phyloP scores from a whole-genome alignment of 352 stramenopile species.

The Phytophthora gonapodyides region DNA sequence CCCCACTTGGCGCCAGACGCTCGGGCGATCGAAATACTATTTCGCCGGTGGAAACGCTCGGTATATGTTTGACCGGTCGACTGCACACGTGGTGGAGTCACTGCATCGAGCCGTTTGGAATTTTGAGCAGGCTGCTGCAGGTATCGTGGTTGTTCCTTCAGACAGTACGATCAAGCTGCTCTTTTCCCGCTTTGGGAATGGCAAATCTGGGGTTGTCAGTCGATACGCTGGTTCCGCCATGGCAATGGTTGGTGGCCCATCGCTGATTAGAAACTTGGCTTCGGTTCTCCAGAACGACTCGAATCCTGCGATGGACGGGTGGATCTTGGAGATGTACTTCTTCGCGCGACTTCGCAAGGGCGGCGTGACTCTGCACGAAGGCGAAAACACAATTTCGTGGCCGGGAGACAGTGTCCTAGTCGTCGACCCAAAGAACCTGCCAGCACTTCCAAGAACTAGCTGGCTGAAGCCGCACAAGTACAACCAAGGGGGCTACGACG shows the following conservation, averaged over 20 bases:
- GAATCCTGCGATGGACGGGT: too few relatives aligned
- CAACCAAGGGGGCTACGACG: conserved; percentile 23
- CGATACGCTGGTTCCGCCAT: conserved; percentile 4
- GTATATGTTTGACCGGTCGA: conserved; percentile 16
- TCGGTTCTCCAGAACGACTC: background rate
- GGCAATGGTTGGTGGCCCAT: background rate
- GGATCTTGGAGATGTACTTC: conserved; percentile 12
- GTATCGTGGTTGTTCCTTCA: background rate
- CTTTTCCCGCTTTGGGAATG: background rate
- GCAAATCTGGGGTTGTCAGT: background rate
- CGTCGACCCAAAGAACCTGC: background rate
- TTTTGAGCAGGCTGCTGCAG: background rate
- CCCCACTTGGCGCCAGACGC: background rate
- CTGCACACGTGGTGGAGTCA: background rate
- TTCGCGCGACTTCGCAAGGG: conserved; percentile 2
- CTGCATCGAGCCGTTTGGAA: background rate
- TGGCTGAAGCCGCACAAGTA: conserved; percentile 12
- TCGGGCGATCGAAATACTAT: conserved; percentile 14
- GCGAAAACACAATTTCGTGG: conserved; percentile 3
- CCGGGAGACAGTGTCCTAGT: background rate
- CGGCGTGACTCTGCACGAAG: conserved; percentile 5
- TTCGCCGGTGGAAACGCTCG: conserved; percentile 16
- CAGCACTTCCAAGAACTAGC: background rate
- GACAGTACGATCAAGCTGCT: background rate
- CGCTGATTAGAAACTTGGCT: background rate